These are phyloP conservation scores for Colletotrichum magnum DNA, from an alignment of 2,329 filamentous ascomycete species.

Conservation along the genomic window DNA sequence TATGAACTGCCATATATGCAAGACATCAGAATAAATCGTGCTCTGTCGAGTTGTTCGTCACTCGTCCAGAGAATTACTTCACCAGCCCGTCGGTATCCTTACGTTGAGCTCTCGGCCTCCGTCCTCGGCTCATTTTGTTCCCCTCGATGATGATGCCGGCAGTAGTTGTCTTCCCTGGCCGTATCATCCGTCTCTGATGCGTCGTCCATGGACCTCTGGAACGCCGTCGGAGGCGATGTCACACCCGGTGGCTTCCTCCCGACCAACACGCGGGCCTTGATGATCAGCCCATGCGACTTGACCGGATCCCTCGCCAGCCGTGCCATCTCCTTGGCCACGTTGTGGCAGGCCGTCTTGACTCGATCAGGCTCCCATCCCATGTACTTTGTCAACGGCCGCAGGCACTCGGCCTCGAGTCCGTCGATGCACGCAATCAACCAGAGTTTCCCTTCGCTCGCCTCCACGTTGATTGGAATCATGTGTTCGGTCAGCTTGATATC, in stretches of 20 bases:
- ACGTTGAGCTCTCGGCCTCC: not conserved
- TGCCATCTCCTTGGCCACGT: conserved; percentile 64
- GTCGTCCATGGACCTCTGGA: conserved; percentile 25
- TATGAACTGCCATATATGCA: conserved; percentile 26
- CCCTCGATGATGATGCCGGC: conserved; percentile 2
- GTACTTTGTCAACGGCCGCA: conserved; percentile 67
- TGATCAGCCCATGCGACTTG: conserved; percentile 57
- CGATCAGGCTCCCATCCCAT: conserved; percentile 66
- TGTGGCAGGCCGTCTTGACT: conserved; percentile 62
- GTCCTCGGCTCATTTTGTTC: conserved; percentile 15
- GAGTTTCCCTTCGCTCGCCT: conserved; percentile 64
- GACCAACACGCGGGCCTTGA: conserved; percentile 64
- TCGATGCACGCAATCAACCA: conserved; percentile 68
- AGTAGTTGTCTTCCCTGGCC: conserved; percentile 33
- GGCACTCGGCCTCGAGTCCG: conserved; percentile 62
- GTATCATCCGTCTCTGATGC: conserved; percentile 39
- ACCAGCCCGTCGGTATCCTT: conserved; percentile 8
- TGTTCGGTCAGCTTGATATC: conserved; percentile 64
- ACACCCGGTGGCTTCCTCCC: conserved; percentile 62
- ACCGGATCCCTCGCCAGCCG: conserved; percentile 62
- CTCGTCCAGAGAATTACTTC: conserved; percentile 25
- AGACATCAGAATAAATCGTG: conserved; percentile 34
- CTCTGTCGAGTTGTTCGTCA: conserved; percentile 32
- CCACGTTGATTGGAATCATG: conserved; percentile 62
- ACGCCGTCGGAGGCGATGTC: conserved; percentile 6